Evolutionary conservation across 2,329 filamentous ascomycete genomes (phyloP), one percentile per base, ranked within the genome.

Genomic region (Aspergillus hortae): DNA sequence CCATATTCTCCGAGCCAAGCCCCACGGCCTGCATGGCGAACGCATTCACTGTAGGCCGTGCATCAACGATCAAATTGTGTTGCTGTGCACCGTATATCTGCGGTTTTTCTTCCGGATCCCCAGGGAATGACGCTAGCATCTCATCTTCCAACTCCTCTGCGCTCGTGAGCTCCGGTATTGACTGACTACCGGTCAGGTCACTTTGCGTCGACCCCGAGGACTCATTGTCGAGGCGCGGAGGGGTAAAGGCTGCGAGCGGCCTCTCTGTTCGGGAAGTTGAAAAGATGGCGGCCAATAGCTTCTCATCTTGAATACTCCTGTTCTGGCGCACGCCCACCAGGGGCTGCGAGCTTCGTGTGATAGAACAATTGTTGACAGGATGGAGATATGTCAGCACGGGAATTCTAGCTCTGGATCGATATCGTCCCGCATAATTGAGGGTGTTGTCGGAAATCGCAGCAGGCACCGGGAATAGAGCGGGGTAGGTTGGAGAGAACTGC

Each of bases 1-100:
- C 90, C 89, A 97, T 96, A 64, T 96, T 96, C 72, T 99, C 94
- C 0, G 92, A 96, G 2, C 94, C 94, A 68, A 92, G 85, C 6
- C 94, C 94, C 57, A 92, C 86, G 4, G 92, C 89, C 69, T 96
- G 92, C 82, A 96, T 97, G 6, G 91, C 91, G 60, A 92, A 85
- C 17, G 94, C 94, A 68, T 99, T 99, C 61, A 99, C 86, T 3
- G 88, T 94, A 14, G 94, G 94, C 43, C 94, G 85, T 42, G 94
- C 94, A 75, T 99, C 94, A 42, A 99, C 91, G 60, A 99, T 99
- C 53, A 97, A 76, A 65, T 97, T 99, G 57, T 85, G 85, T 67
- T 96, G 90, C 62, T 96, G 92, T 11, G 92, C 92, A 23, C 94
- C 94, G 61, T 96, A 97, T 23, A 97, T 77, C 35, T 86, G 73